Conservation (phyloP, 306 rosid genomes). For the Fragaria iinumae region DNA sequence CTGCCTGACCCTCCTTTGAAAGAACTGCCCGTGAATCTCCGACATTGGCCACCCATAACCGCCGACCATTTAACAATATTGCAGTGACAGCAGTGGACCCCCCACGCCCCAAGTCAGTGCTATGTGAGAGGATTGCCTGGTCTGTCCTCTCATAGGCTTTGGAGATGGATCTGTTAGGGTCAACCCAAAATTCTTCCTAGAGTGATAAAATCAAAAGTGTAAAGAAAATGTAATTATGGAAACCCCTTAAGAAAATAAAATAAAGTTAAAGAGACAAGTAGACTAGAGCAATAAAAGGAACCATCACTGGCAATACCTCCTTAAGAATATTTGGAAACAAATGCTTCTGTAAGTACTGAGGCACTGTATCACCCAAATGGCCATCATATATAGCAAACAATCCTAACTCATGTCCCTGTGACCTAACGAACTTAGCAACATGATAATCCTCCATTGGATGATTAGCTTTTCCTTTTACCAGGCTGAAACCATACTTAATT, state of each 20-base stretch:
- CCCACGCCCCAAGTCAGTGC: slow-evolving; percentile 92
- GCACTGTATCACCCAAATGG: slow-evolving; percentile 82
- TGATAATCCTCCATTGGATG: slow-evolving; percentile 99
- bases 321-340: slow-evolving; percentile 70
- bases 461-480: slow-evolving; percentile 89
- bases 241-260: not conserved
- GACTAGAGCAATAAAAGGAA: slow-evolving; percentile 14
- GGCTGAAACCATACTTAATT: slow-evolving; percentile 78
- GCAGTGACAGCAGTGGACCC: slow-evolving; percentile 98
- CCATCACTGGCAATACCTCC: slow-evolving; percentile 50
- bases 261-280: not conserved
- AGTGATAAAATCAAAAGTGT: slow-evolving; percentile 23
- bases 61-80: slow-evolving; percentile 64
- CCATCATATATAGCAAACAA: slow-evolving; percentile 95
- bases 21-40: slow-evolving; percentile 97
- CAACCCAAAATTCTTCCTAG: slow-evolving; percentile 87
- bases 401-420: slow-evolving; percentile 68
- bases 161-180: slow-evolving; percentile 64
- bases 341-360: slow-evolving; percentile 85
- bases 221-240: slow-evolving; percentile 17
- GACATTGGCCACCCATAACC: slow-evolving; percentile 76
- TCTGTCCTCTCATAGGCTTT: slow-evolving; percentile 91
- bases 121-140: slow-evolving; percentile 80
- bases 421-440: slow-evolving; percentile 77
- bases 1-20: slow-evolving; percentile 72